These are phyloP conservation scores for Chrysosporium queenslandicum DNA, from an alignment of 2,329 filamentous ascomycete species.

Conservation along the genomic window DNA sequence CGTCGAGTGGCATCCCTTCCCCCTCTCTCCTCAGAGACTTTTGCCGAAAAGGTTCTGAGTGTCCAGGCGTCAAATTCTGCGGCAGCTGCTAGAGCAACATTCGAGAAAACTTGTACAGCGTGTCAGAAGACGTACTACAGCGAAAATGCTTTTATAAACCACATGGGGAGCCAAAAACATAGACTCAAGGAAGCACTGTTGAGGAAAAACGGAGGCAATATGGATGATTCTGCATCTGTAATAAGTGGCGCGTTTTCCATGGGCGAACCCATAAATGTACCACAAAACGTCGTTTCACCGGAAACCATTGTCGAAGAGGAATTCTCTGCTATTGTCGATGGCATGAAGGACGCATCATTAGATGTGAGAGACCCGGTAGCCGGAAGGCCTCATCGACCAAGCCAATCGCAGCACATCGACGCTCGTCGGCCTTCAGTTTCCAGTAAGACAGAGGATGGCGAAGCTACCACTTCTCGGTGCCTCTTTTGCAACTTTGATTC, in stretches of 20 bases:
- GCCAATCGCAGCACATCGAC: constrained; percentile 29
- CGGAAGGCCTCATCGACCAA: constrained; percentile 34
- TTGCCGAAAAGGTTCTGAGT: constrained; percentile 89
- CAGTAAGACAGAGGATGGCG: constrained; percentile 39
- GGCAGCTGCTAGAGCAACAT: constrained; percentile 78
- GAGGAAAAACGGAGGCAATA: constrained; percentile 39
- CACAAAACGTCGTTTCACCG: constrained; percentile 25
- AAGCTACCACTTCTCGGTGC: constrained; percentile 45
- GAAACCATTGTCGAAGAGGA: constrained; percentile 51
- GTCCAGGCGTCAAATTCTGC: constrained; percentile 76
- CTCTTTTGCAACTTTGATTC: constrained; percentile 89
- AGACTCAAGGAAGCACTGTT: constrained; percentile 53
- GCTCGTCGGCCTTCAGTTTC: constrained; percentile 30
- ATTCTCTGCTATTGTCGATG: constrained; percentile 66
- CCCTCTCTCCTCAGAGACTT: constrained; percentile 88
- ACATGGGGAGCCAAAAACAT: constrained; percentile 84
- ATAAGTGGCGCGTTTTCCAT: constrained; percentile 77
- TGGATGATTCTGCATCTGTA: constrained; percentile 66
- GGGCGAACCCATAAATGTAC: constrained; percentile 58
- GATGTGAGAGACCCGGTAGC: constrained; percentile 41
- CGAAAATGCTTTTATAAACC: constrained; percentile 91
- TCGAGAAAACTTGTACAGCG: constrained; percentile 68
- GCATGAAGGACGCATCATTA: constrained; percentile 57
- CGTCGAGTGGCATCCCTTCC: constrained; percentile 47
- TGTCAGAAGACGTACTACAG: constrained; percentile 94